Percentiles rank a stretch among this genome's conserved stretches.
Evolutionary conservation across 2,329 filamentous ascomycete genomes (phyloP).

Genomic region (Calonectria pseudoturangicola): DNA sequence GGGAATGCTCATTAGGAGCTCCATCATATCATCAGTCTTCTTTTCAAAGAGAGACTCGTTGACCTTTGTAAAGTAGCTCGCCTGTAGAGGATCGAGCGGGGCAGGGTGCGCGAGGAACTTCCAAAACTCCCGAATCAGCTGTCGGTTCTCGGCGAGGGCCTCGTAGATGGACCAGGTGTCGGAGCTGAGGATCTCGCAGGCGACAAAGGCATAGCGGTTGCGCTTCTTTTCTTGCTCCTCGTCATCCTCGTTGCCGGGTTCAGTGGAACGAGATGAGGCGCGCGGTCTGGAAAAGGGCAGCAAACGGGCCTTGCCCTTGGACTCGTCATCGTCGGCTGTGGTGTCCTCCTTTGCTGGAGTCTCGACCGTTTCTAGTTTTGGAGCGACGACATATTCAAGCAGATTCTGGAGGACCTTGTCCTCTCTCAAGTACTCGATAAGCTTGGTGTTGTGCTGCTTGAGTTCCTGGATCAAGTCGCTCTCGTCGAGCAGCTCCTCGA

Average conservation of each 20-base stretch:
- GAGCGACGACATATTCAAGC: constrained; percentile 92
- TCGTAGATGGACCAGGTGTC: constrained; percentile 98
- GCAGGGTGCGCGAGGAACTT: constrained; percentile 88
- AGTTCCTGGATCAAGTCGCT: constrained; percentile 97
- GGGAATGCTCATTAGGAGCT: constrained; percentile 89
- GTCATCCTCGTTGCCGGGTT: constrained; percentile 69
- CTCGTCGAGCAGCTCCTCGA: constrained; percentile 97
- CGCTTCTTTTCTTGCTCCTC: constrained; percentile 93
- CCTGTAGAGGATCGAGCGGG: constrained; percentile 93
- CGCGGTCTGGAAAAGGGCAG: constrained; percentile 71
- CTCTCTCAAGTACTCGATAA: constrained; percentile 95
- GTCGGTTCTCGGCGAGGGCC: constrained; percentile 89
- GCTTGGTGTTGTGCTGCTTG: constrained; percentile 97
- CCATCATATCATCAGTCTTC: constrained; percentile 98
- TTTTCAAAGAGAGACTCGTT: constrained; percentile 98
- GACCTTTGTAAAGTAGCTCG: constrained; percentile 98
- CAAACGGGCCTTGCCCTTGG: constrained; percentile 66
- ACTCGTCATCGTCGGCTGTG: constrained; percentile 71
- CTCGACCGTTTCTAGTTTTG: constrained; percentile 77
- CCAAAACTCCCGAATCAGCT: constrained; percentile 91
- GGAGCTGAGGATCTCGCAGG: constrained; percentile 94
- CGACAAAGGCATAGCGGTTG: constrained; percentile 94
- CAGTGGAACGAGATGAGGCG: constrained; percentile 71
- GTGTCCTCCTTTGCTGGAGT: constrained; percentile 66
- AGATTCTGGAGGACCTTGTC: constrained; percentile 89